Conservation (phyloP, 176 grass and related monocot species). For the Oryza glaberrima region DNA sequence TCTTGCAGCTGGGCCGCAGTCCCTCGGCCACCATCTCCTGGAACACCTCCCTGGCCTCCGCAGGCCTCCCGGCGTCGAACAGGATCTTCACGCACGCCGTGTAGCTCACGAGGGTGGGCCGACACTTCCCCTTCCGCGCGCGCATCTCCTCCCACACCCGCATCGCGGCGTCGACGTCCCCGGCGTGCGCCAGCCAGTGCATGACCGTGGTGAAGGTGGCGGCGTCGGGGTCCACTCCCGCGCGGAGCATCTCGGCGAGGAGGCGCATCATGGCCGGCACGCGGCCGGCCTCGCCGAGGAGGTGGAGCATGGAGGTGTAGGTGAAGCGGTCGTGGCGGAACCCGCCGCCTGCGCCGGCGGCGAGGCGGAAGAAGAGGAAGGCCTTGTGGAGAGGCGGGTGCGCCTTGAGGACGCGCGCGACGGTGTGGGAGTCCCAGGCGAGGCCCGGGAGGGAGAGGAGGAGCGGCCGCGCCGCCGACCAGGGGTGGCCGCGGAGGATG, state of each 20-base stretch:
- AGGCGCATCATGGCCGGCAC: conserved; percentile 64
- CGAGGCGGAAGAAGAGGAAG: conserved; percentile 85
- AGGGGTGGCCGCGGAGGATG: conserved; percentile 65
- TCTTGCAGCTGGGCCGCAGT: conserved; percentile 64
- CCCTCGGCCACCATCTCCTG: conserved; percentile 67
- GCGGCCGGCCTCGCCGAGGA: conserved; percentile 70
- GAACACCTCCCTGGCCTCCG: conserved; percentile 52
- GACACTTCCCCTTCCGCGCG: conserved; percentile 23
- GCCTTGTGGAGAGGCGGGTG: conserved; percentile 73
- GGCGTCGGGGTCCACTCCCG: conserved; percentile 54
- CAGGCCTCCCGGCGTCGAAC: conserved; percentile 57
- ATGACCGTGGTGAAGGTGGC: conserved; percentile 70
- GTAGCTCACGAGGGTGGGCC: conserved; percentile 72
- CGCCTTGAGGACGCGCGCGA: conserved; percentile 80
- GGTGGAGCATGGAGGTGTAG: conserved; percentile 81
- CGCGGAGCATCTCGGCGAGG: conserved; percentile 59
- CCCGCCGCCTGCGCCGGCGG: conserved; percentile 4
- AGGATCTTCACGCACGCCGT: conserved; percentile 72
- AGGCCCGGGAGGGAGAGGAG: conserved; percentile 55
- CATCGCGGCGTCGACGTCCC: conserved; percentile 64
- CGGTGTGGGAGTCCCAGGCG: conserved; percentile 72
- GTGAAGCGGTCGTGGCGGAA: conserved; percentile 84
- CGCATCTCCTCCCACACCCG: conserved; percentile 73
- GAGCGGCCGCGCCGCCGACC: conserved; percentile 50
- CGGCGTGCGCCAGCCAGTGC: conserved; percentile 63